These are phyloP conservation scores for Pichia sp. DNA, from an alignment of 1,139 yeast genomes.

Conservation along the genomic window DNA sequence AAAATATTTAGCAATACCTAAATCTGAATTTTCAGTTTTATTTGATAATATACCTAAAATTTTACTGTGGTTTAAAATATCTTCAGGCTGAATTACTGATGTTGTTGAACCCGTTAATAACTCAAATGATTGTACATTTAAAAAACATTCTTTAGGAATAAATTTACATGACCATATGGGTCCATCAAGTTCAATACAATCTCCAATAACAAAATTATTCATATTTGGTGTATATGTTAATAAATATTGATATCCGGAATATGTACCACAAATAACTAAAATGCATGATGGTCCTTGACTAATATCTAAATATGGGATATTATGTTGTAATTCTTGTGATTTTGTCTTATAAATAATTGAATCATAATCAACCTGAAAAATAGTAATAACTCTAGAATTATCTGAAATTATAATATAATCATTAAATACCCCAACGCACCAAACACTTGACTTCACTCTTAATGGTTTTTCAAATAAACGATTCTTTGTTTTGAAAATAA, in stretches of 20 bases:
- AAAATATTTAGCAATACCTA: conserved; percentile 42
- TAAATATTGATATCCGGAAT: conserved; percentile 43
- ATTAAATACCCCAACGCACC: conserved; percentile 55
- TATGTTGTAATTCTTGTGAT: conserved; percentile 45
- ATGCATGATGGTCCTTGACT: conserved; percentile 24
- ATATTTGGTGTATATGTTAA: conserved; percentile 30
- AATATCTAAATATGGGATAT: conserved; percentile 54
- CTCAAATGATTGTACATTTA: conserved; percentile 41
- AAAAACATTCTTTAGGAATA: conserved; percentile 38
- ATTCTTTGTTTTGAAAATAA: not conserved
- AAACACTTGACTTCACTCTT: conserved; percentile 36
- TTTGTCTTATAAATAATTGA: conserved; percentile 23
- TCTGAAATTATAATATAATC: conserved; percentile 49
- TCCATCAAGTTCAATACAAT: conserved; percentile 44
- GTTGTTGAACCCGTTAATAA: conserved; percentile 41
- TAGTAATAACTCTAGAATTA: conserved; percentile 44
- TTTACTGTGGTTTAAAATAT: conserved; percentile 34
- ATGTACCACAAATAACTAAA: conserved; percentile 38
- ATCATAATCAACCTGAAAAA: conserved; percentile 32
- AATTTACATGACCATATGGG: conserved; percentile 33
- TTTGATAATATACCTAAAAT: conserved; percentile 35
- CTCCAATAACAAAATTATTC: conserved; percentile 11
- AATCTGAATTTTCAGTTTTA: conserved; percentile 35
- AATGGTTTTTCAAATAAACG: not conserved
- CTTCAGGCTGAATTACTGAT: not conserved